phyloP scores from a whole-genome alignment of 176 grass and related monocot genomes.

The Luzula sylvatica region DNA sequence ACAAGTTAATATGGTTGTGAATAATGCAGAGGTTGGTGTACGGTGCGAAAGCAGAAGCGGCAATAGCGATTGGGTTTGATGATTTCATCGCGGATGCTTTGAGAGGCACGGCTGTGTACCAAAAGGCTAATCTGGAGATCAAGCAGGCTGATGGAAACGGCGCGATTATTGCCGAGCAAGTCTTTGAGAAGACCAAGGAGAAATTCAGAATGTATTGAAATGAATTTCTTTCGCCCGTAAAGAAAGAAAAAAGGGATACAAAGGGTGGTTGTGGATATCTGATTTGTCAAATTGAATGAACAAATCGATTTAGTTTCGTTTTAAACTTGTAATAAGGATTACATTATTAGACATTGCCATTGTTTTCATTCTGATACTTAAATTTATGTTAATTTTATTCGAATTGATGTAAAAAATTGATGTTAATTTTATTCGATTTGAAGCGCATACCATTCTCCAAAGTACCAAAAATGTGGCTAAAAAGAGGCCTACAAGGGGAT shows the following conservation, averaged over 20 bases:
- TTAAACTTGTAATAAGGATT: too few relatives aligned
- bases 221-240: neutral
- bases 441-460: too few relatives aligned
- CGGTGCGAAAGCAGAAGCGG: conserved; percentile 91
- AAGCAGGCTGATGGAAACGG: conserved; percentile 79
- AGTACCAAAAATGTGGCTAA: too few relatives aligned
- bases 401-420: too few relatives aligned
- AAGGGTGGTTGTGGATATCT: neutral
- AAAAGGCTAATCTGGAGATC: conserved; percentile 89
- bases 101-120: conserved; percentile 73
- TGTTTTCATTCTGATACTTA: too few relatives aligned
- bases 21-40: conserved; percentile 75
- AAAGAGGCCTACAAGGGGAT: too few relatives aligned
- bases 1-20: too few relatives aligned
- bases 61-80: conserved; percentile 90
- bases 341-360: too few relatives aligned
- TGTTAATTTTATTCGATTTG: too few relatives aligned
- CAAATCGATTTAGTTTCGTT: conserved; percentile 7
- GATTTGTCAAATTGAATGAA: conserved; percentile 16
- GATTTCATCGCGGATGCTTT: conserved; percentile 97
- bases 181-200: conserved; percentile 88
- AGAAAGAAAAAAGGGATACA: conserved; percentile 1
- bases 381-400: too few relatives aligned
- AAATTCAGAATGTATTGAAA: conserved; percentile 92
- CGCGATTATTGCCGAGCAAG: conserved; percentile 79